Base-by-base conservation (phyloP, 2,329 filamentous ascomycete species). In the Ceratocystis colombiana region DNA sequence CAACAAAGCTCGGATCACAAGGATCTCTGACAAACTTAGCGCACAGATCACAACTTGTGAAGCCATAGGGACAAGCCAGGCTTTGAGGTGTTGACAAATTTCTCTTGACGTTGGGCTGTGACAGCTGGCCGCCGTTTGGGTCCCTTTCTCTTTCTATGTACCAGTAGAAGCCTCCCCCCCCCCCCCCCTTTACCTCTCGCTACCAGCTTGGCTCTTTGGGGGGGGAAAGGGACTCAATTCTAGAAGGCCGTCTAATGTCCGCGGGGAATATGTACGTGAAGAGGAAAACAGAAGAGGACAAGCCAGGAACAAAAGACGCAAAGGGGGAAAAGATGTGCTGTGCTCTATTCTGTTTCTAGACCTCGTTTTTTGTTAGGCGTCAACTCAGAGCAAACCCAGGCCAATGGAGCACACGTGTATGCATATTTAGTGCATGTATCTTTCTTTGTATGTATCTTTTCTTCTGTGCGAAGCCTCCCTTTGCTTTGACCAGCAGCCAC, bases 1-100 rank as follows among this genome's bases (percentile, higher is more conserved):
- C 62, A n/a, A 44, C 37, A 64, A 62, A 61, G 55, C 50, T 37
- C 8, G 44, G 61, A 61, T n/a, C 45, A 20, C 48, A 64, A 57
- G 48, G 28, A 45, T 55, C 12, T 22, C 50, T 15, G 25, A 25
- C 50, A 55, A 28, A 55, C 17, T n/a, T 22, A 48, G 20, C 46
- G 46, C 46, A 48, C 46, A n/a, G 46, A 48, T 48, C 46, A 17
- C 46, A 48, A 17, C 46, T 48, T 48, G 46, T 48, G 46, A 48
- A 48, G 46, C 37, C 46, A 48, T 48, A 2, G 46, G 17, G 8
- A 22, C 20, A 22, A 22, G 2, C 20, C 17, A 48, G 46, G 46
- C 46, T 7, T 22, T 48, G 20, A 48, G 17, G 3, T 41, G 37
- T 41, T 41, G 37, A 41, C 37, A 2, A 41, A 41, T 15, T 41